Evolutionary conservation across 495 filamentous ascomycete genomes (phyloP), one percentile per base, ranked within the genome.

Genomic region (Neurospora sp.): DNA sequence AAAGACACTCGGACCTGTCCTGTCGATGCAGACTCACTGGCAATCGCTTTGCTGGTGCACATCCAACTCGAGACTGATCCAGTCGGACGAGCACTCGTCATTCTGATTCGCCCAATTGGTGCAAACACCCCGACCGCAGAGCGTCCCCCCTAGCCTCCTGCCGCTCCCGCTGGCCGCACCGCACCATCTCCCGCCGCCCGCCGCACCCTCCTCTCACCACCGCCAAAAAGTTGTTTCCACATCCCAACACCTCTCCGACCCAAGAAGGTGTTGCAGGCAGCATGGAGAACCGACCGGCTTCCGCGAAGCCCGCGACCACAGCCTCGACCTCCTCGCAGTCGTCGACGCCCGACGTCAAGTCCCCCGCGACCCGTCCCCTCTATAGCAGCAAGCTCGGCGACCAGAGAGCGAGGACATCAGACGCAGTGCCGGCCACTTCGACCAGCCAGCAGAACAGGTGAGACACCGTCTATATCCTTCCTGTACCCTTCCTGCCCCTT

Each of bases 341-440:
- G 37, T 70, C 76, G 69, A 75, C 72, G 14, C 38, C 76, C 39
- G 78, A 80, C 78, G 69, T 74, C 71, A 82, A 79, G 70, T 79
- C 80, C 69, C 76, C 76, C 39, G 75, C 78, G 31, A 23, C 75
- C 5, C 72, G 80, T 38, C 79, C 79, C 16, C 72, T 78, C 5
- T 82, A 81, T 74, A 82, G 79, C 77, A 81, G 77, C 76, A 82
- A 82, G 78, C 76, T 82, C 59, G 75, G 77, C 69, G 79, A 78
- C 76, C 77, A 76, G 59, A 74, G 79, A 70, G 59, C 73, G 66
- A 77, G 73, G 69, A 66, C 72, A 9, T 75, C 77, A 70, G 79
- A 81, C 70, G 73, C 72, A 37, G 44, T 73, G 16, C 70, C 78
- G 71, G 62, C 78, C 31, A 76, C 73, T 74, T 74, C 76, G 74